phyloP scores from a whole-genome alignment of 1,284 basidiomycete genomes.

The Ganoderma boninense region DNA sequence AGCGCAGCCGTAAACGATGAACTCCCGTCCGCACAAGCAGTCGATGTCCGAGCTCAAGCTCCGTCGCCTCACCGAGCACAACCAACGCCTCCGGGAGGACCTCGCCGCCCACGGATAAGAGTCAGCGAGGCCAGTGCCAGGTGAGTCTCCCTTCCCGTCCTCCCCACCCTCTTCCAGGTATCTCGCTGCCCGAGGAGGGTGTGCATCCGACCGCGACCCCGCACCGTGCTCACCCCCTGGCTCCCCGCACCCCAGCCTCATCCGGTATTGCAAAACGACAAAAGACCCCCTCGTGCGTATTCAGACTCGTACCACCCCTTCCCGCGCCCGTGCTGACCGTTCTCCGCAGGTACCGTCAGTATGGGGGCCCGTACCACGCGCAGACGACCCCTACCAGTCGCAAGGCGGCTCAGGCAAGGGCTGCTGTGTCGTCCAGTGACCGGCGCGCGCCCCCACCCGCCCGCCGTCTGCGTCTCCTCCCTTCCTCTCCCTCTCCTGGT shows the following conservation, averaged over 20 bases:
- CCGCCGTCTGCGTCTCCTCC: conserved; percentile 1
- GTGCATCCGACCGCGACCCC: not conserved
- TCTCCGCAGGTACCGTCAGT: conserved; percentile 82
- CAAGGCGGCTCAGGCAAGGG: conserved; percentile 66
- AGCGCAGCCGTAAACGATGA: conserved; percentile 53
- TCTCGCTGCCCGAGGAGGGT: not conserved
- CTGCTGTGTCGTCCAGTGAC: conserved; percentile 61
- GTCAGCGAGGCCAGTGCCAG: conserved; percentile 92
- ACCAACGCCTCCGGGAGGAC: conserved; percentile 91
- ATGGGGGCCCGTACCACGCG: conserved; percentile 93
- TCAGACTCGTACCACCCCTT: conserved; percentile 40
- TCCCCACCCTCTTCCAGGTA: conserved; percentile 3
- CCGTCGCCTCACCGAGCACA: conserved; percentile 92
- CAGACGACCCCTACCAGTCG: conserved; percentile 89
- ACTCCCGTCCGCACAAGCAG: conserved; percentile 71
- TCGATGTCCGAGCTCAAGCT: conserved; percentile 98
- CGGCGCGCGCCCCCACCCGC: conserved; percentile 23
- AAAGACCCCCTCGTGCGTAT: conserved; percentile 46
- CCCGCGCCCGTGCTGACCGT: conserved; percentile 34
- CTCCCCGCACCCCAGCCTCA: conserved; percentile 63
- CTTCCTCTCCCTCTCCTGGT: conserved; percentile 15
- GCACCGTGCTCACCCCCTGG: conserved; percentile 7
- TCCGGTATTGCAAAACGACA: conserved; percentile 67
- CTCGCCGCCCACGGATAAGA: conserved; percentile 86
- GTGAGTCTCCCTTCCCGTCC: conserved; percentile 57